Evolutionary conservation across 305 asterid species (phyloP), one percentile per base, ranked within the genome.

Genomic region (Nicotiana rustica): DNA sequence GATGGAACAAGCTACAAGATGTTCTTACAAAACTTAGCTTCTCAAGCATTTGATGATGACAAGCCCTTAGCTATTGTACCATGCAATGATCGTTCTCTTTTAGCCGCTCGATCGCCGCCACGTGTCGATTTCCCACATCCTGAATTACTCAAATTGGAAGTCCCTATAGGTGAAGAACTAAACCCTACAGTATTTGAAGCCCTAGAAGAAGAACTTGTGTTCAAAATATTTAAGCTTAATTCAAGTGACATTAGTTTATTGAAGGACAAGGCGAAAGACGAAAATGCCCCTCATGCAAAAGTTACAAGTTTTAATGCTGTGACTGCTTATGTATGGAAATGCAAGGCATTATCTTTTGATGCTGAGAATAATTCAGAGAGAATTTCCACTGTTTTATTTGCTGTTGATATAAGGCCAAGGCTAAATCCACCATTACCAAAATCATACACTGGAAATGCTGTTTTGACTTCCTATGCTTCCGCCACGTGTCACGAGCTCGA

Each of bases 101-200:
- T 95, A 36, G 96, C 96, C 49, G 97, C 99, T 13, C 83, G 99
- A 17, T 85, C 91, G 0, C 99, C 99, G 25, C 99, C 99, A 19
- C 89, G 77, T 9, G 96, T 95, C 88, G 86, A 92, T 0, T 95
- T 94, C 88, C 95, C 95, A 78, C 99, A 95, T 86, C 97, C 89
- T 2, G 99, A 95, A 85, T 66, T 95, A n/a, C 91, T 93, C 77
- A 89, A 94, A 73, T 90, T 92, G 66, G 88, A 93, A 76, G 88
- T 84, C 25, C 92, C 92, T 0, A 84, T 81, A 0, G 95, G 94
- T 6, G 89, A 85, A 44, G 94, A 90, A 36, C 52, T 86, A 31
- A 73, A 78, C 59, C 90, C 92, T 5, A 85, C 92, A 0, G 91
- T 90, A 10, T 92, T 92, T 57, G 91, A 89, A 18, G 78, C 89